Conservation (phyloP, 345 rosid species). For the Kernera saxatilis region DNA sequence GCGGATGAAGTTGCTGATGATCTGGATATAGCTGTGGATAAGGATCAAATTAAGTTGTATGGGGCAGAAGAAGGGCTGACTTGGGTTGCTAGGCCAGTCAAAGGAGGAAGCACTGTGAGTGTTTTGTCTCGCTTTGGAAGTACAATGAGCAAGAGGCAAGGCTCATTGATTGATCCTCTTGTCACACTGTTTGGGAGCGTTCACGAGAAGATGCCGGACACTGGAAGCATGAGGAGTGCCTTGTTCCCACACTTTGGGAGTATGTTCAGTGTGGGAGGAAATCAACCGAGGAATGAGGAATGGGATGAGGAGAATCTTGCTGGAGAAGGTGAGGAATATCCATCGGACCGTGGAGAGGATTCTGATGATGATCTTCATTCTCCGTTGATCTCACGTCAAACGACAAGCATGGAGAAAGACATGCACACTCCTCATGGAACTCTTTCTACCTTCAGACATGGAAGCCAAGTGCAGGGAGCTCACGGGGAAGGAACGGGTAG, state of each 20-base stretch:
- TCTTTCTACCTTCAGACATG: conserved; percentile 52
- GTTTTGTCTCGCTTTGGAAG: conserved; percentile 70
- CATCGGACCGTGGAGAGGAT: conserved; percentile 59
- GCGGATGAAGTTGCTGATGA: conserved; percentile 50
- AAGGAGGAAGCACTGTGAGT: conserved; percentile 59
- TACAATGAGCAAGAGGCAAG: conserved; percentile 40
- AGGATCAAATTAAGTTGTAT: conserved; percentile 75
- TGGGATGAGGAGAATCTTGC: conserved; percentile 80
- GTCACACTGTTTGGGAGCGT: conserved; percentile 85
- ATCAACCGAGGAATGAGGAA: conserved; percentile 61
- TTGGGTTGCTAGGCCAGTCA: conserved; percentile 88
- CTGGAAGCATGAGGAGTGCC: conserved; percentile 85
- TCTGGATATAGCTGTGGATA: conserved; percentile 56
- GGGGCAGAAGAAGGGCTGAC: conserved; percentile 78
- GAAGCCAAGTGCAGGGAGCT: conserved; percentile 52
- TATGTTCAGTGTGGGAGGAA: conserved; percentile 93
- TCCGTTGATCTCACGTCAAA: conserved; percentile 89
- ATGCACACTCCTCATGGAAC: conserved; percentile 49
- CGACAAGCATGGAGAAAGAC: conserved; percentile 73
- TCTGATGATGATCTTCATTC: conserved; percentile 77
- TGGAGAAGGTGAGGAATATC: conserved; percentile 67
- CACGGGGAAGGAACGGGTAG: conserved; percentile 49
- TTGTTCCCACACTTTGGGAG: conserved; percentile 94
- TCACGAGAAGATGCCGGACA: conserved; percentile 75
- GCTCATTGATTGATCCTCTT: conserved; percentile 69